Conservation (phyloP, 2,329 filamentous ascomycete species). For the Boeremia lycopersici region DNA sequence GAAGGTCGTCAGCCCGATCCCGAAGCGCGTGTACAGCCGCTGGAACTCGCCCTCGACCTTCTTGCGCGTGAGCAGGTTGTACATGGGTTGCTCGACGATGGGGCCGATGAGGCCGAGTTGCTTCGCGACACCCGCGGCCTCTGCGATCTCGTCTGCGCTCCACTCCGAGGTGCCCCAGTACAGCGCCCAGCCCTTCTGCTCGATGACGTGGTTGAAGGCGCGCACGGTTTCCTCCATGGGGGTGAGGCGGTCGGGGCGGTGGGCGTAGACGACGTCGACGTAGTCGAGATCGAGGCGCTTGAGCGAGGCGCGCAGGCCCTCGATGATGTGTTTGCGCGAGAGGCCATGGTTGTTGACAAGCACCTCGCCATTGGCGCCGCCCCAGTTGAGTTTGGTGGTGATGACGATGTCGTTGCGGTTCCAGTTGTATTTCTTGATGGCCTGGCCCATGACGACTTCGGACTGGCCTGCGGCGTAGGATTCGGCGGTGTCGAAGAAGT, state of each 20-base stretch:
- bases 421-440: slow-evolving; percentile 62
- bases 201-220: slow-evolving; percentile 73
- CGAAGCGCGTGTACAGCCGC: slow-evolving; percentile 59
- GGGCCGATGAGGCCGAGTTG: slow-evolving; percentile 64
- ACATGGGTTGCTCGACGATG: slow-evolving; percentile 60
- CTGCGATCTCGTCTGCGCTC: slow-evolving; percentile 63
- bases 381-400: slow-evolving; percentile 63
- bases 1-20: slow-evolving; percentile 62
- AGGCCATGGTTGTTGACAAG: slow-evolving; percentile 71
- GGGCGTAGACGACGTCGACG: slow-evolving; percentile 73
- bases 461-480: slow-evolving; percentile 59
- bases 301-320: slow-evolving; percentile 67
- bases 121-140: slow-evolving; percentile 64
- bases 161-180: slow-evolving; percentile 69
- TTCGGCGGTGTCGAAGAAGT: slow-evolving; percentile 39
- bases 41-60: slow-evolving; percentile 65
- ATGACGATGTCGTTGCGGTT: slow-evolving; percentile 55
- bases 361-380: slow-evolving; percentile 56
- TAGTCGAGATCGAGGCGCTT: slow-evolving; percentile 64
- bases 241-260: slow-evolving; percentile 70
- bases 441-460: slow-evolving; percentile 61
- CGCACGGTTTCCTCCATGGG: slow-evolving; percentile 75
- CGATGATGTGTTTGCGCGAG: slow-evolving; percentile 72
- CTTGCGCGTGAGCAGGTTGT: slow-evolving; percentile 63
- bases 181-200: slow-evolving; percentile 68